Percentiles rank a stretch among this genome's conserved stretches.
Conservation (phyloP, 108 stramenopile genomes). For the Seminavis robusta region DNA sequence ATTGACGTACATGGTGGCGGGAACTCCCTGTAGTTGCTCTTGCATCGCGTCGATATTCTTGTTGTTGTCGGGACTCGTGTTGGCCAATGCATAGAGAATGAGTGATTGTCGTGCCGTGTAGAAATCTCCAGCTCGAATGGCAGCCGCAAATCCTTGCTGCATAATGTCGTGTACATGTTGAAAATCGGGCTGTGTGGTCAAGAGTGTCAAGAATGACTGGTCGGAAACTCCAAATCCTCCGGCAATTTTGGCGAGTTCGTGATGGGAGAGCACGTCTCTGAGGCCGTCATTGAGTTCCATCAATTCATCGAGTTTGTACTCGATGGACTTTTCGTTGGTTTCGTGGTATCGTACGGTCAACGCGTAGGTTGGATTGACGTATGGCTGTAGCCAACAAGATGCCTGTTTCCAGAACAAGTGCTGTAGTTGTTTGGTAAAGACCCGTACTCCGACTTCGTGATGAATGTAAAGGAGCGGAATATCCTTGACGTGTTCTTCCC, state of each 20-base stretch:
- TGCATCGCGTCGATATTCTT: too few relatives aligned
- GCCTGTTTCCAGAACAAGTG: conserved; percentile 21
- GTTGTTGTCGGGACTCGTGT: too few relatives aligned
- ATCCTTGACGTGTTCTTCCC: conserved; percentile 15
- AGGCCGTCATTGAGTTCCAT: conserved; percentile 41
- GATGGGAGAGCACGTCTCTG: conserved; percentile 33
- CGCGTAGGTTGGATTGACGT: conserved; percentile 36
- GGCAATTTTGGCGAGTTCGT: conserved; percentile 10
- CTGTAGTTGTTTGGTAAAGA: conserved; percentile 35
- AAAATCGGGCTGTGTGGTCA: conserved; percentile 6
- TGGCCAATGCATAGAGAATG: background rate
- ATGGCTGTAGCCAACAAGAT: conserved; percentile 47
- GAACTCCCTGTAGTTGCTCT: too few relatives aligned
- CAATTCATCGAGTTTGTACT: conserved; percentile 49
- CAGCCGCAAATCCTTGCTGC: conserved; percentile 43
- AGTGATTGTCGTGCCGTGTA: conserved; percentile 37
- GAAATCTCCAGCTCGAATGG: conserved; percentile 42
- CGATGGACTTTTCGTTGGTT: conserved; percentile 31
- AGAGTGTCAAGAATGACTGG: conserved; percentile 39
- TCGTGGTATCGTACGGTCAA: conserved; percentile 28
- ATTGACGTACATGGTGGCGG: too few relatives aligned
- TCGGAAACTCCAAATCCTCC: conserved; percentile 61
- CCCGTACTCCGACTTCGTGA: conserved; percentile 36
- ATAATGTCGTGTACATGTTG: conserved; percentile 43
- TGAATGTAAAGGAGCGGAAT: conserved; percentile 42